phyloP scores from a whole-genome alignment of 2,329 filamentous ascomycete genomes.

The Blastomyces gilchristii region DNA sequence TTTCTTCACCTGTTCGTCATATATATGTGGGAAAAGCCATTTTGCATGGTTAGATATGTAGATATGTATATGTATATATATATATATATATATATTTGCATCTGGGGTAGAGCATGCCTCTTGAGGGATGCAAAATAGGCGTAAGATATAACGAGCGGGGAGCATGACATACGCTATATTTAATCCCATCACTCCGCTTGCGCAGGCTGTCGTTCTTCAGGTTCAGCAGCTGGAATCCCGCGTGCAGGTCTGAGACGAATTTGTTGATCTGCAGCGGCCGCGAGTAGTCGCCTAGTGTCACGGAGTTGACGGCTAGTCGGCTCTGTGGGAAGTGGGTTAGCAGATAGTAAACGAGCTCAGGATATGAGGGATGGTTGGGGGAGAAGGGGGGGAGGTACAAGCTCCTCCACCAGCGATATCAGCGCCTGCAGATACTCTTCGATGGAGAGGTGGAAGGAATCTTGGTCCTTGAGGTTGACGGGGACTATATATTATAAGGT shows the following conservation, averaged over 20 bases:
- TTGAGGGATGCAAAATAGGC: no score
- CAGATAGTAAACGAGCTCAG: background rate
- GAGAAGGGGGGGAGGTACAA: constrained; percentile 39
- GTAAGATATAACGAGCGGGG: background rate
- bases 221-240: constrained; percentile 93
- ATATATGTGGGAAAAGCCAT: no score
- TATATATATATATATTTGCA: no score
- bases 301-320: constrained; percentile 85
- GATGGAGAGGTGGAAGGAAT: constrained; percentile 89
- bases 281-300: constrained; percentile 79
- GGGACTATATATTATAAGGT: constrained; percentile 50
- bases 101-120: no score
- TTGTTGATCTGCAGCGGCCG: constrained; percentile 78
- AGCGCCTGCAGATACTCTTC: constrained; percentile 92
- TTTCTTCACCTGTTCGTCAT: constrained; percentile 61
- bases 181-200: constrained; percentile 82
- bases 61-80: no score
- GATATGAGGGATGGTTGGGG: background rate
- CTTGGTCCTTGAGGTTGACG: constrained; percentile 78
- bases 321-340: constrained; percentile 37
- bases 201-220: constrained; percentile 90
- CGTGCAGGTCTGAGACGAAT: constrained; percentile 91
- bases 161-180: constrained; percentile 57
- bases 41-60: no score
- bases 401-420: constrained; percentile 78